phyloP scores from a whole-genome alignment of 2,329 filamentous ascomycete genomes.

The Penicillium frequentans region DNA sequence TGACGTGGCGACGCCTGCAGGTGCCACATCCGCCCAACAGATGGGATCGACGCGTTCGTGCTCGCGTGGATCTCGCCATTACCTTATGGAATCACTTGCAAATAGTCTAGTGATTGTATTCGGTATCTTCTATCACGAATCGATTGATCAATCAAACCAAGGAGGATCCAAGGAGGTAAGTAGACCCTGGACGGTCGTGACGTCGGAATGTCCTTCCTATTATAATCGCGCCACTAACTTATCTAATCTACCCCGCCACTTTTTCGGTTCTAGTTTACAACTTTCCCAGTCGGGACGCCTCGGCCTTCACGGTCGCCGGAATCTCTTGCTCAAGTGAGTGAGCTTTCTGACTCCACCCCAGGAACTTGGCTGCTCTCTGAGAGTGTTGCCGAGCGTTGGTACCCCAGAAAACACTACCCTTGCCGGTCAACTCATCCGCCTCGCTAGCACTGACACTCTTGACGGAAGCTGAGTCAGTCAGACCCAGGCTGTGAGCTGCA shows the following conservation, averaged over 20 bases:
- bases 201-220: slow-evolving; percentile 13
- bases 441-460: slow-evolving; percentile 22
- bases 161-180: neutral
- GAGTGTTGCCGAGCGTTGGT: slow-evolving; percentile 29
- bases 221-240: neutral
- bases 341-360: slow-evolving; percentile 26
- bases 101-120: neutral
- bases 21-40: slow-evolving; percentile 35
- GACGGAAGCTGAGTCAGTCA: slow-evolving; percentile 20
- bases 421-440: slow-evolving; percentile 22
- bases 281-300: slow-evolving; percentile 16
- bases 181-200: slow-evolving; percentile 1
- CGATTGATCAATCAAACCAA: neutral
- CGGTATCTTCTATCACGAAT: neutral
- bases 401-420: slow-evolving; percentile 29
- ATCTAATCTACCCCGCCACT: slow-evolving; percentile 1
- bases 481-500: slow-evolving; percentile 18
- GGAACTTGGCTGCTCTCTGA: slow-evolving; percentile 19
- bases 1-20: slow-evolving; percentile 37
- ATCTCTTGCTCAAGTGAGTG: slow-evolving; percentile 26
- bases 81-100: neutral
- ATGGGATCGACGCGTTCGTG: slow-evolving; percentile 28
- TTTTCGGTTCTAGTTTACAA: neutral
- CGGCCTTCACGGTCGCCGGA: slow-evolving; percentile 20
- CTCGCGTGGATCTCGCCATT: slow-evolving; percentile 15